Percentiles rank a stretch among this genome's conserved stretches.
These are phyloP conservation scores for Vitis hybrid DNA, from an alignment of 177 flowering plant genomes.

Conservation along the genomic window DNA sequence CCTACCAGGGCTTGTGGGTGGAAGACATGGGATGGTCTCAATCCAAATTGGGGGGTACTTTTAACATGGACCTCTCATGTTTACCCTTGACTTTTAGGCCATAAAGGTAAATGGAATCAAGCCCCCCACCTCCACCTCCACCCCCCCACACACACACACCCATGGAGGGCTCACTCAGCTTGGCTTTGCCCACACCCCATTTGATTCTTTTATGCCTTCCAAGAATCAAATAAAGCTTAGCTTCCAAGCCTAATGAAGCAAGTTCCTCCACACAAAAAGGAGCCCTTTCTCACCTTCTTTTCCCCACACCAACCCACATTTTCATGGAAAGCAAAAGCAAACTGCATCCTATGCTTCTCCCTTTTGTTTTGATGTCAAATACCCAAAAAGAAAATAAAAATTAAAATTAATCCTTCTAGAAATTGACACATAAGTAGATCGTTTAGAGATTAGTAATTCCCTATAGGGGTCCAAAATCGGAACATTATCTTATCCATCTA, in stretches of 20 bases:
- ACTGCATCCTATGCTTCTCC: too few species aligned
- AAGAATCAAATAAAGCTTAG: conserved; percentile 5
- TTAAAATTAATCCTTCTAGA: too few species aligned
- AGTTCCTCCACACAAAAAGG: neutral
- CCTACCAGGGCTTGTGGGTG: neutral
- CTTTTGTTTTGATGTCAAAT: too few species aligned
- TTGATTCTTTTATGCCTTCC: neutral
- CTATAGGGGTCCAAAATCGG: too few species aligned
- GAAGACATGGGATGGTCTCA: conserved; percentile 9
- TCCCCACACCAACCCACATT: too few species aligned
- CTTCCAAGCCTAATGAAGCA: neutral
- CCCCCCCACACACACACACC: neutral
- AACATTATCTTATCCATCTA: too few species aligned
- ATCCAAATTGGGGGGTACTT: conserved; percentile 15
- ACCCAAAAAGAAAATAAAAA: too few species aligned
- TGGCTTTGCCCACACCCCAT: conserved; percentile 5
- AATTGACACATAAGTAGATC: too few species aligned
- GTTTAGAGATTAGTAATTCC: too few species aligned
- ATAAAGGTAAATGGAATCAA: conserved; percentile 16
- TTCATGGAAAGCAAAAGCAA: too few species aligned
- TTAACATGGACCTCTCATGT: conserved; percentile 29
- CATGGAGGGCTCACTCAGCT: neutral
- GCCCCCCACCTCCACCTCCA: neutral
- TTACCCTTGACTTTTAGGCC: conserved; percentile 19
- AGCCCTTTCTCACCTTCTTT: too few species aligned